Evolutionary conservation across 2,329 filamentous ascomycete species (phyloP), one percentile per base, ranked within the genome.

Genomic region (Mollisia scopiformis): DNA sequence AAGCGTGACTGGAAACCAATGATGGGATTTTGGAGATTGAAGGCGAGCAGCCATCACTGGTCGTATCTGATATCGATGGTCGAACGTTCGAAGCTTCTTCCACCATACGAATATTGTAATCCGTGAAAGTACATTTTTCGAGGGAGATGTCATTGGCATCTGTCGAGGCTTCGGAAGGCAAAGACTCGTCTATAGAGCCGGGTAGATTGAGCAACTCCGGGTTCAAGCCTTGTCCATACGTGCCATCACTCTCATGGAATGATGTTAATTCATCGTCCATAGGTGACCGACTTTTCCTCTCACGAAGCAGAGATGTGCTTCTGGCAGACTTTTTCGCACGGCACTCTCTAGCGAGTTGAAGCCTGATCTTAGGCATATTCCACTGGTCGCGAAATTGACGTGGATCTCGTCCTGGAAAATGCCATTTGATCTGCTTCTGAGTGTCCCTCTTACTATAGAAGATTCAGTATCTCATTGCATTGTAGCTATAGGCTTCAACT

Each of bases 351-450:
- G 59, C 25, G 1, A 59, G 21, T 23, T 43, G 37, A 53, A 62
- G 52, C 31, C 56, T 47, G 19, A n/a, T 23, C 14, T 51, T 58
- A 2, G 59, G 54, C 3, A 58, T 31, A 21, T 28, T 19, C 1
- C 49, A 51, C 7, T 27, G 49, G 6, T 41, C 47, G 43, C 59
- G 39, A 11, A 62, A 19, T 16, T 58, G 31, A 28, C 52, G n/a
- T n/a, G n/a, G n/a, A n/a, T n/a, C n/a, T n/a, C n/a, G n/a, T n/a
- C n/a, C n/a, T n/a, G n/a, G n/a, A n/a, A n/a, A n/a, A n/a, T n/a
- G n/a, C n/a, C n/a, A n/a, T n/a, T n/a, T 58, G 43, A 58, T 51
- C 31, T 62, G 60, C n/a, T 58, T 62, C 37, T 62, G 60, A 10
- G 57, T 35, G 33, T 62, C 60, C 41, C 60, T 19, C 49, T 62